Conservation (phyloP, 331 rosid genomes). For the Quercus tomentella region DNA sequence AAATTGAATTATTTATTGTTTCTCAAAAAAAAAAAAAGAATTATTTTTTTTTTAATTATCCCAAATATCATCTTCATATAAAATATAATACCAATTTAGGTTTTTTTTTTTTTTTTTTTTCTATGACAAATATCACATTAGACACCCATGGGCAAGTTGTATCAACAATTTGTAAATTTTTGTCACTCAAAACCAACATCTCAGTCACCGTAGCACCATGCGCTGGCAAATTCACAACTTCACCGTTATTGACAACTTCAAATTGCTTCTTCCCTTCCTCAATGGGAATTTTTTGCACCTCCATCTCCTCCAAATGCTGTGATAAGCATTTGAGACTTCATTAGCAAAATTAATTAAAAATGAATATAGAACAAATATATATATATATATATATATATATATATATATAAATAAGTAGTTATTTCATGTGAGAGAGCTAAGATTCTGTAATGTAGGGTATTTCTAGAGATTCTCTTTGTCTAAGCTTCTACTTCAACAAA, state of each 20-base stretch:
- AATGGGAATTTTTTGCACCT: conserved; percentile 61
- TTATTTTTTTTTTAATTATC: no score
- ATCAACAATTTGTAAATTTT: conserved; percentile 82
- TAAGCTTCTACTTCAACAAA: no score
- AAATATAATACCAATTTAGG: no score
- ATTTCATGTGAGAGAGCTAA: no score
- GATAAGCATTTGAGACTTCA: not conserved
- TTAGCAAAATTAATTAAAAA: not conserved
- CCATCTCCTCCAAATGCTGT: conserved; percentile 89
- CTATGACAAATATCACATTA: conserved; percentile 41
- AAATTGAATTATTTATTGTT: no score
- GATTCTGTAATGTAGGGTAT: no score
- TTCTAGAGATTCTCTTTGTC: no score
- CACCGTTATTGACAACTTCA: conserved; percentile 73
- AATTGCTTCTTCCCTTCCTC: conserved; percentile 69
- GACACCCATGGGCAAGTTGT: conserved; percentile 99
- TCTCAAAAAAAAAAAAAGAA: no score
- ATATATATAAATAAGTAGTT: no score
- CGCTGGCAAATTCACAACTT: conserved; percentile 94
- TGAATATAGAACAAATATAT: not conserved
- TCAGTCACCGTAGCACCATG: conserved; percentile 96
- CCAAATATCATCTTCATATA: no score
- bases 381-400: no score
- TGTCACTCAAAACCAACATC: conserved; percentile 75
- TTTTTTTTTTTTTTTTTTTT: no score